phyloP scores from a whole-genome alignment of 352 stramenopile species.

The Phytophthora melonis region DNA sequence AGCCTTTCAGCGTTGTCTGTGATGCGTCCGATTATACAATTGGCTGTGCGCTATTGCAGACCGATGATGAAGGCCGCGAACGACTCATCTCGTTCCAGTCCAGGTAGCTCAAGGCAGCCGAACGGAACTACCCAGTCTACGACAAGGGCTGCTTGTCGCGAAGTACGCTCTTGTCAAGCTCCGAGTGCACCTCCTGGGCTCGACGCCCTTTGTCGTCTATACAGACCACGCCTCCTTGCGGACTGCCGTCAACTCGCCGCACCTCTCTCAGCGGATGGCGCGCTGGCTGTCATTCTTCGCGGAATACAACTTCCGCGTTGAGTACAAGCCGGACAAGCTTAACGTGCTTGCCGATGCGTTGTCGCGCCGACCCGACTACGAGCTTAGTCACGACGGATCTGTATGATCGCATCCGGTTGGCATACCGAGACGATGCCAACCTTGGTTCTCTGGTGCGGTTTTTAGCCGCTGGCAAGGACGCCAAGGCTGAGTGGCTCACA shows the following conservation, averaged over 20 bases:
- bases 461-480: background rate
- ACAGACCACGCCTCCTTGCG: background rate
- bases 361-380: background rate
- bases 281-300: slow-evolving; percentile 30
- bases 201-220: background rate
- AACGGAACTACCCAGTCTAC: background rate
- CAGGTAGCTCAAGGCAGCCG: background rate
- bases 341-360: background rate
- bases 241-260: background rate
- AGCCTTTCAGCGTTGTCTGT: too few species aligned
- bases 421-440: background rate
- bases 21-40: background rate
- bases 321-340: slow-evolving; percentile 18
- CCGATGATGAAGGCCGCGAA: background rate
- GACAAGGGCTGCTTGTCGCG: slow-evolving; percentile 1
- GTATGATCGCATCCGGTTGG: slow-evolving; percentile 4
- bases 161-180: slow-evolving; percentile 5
- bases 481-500: background rate
- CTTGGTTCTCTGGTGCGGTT: background rate
- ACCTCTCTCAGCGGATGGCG: slow-evolving; percentile 14
- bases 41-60: background rate
- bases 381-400: slow-evolving; percentile 4
- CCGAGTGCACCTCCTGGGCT: background rate
- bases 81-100: background rate
- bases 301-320: slow-evolving; percentile 32